Percentiles rank a stretch among this genome's conserved stretches.
Evolutionary conservation across 148 eudicot species (phyloP).

Genomic region (Rhododendron griersonianum): DNA sequence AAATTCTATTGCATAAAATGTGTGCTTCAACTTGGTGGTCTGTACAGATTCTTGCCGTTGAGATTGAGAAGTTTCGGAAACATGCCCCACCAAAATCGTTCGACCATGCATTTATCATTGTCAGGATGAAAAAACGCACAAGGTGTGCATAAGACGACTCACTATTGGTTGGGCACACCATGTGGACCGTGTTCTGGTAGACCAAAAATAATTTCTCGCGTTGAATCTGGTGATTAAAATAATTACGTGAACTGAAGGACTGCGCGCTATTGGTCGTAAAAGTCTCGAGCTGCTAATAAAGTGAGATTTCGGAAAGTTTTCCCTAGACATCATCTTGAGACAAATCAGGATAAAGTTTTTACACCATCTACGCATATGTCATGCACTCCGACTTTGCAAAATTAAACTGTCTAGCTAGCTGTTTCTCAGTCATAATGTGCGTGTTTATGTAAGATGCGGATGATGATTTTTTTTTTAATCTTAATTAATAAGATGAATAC

Average conservation of each 20-base stretch:
- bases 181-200: too few relatives aligned
- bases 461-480: too few relatives aligned
- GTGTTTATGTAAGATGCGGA: not conserved
- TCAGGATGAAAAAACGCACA: too few relatives aligned
- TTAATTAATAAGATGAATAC: too few relatives aligned
- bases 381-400: not conserved
- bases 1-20: not conserved
- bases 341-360: not conserved
- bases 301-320: not conserved
- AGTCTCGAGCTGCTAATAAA: not conserved
- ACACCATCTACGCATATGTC: not conserved
- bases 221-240: not conserved
- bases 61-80: too few relatives aligned
- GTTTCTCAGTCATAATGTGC: not conserved
- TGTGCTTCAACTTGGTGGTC: not conserved
- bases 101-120: too few relatives aligned
- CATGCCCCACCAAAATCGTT: too few relatives aligned
- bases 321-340: not conserved
- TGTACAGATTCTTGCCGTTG: not conserved
- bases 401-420: not conserved
- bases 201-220: not conserved
- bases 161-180: too few relatives aligned
- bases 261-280: not conserved
- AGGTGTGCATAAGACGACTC: too few relatives aligned
- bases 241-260: not conserved